Conservation (phyloP, 164 flowering plant species). For the Saururus chinensis region DNA sequence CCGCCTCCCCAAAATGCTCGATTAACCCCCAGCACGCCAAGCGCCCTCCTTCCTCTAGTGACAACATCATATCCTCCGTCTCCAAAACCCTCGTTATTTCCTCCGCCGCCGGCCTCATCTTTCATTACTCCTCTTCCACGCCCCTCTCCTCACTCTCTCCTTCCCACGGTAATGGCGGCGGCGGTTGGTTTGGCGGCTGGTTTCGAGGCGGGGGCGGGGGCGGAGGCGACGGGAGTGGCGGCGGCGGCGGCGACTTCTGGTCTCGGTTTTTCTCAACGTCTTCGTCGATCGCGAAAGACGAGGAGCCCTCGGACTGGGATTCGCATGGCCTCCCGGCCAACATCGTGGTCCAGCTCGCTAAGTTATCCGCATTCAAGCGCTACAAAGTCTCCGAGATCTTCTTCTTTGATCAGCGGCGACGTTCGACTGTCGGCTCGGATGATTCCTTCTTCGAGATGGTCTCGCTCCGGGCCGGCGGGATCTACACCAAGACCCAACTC, state of each 20-base stretch:
- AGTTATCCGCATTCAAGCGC: slow-evolving; percentile 74
- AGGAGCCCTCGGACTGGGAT: slow-evolving; percentile 55
- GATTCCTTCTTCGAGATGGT: slow-evolving; percentile 97
- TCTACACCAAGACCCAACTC: slow-evolving; percentile 58
- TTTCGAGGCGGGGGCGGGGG: slow-evolving; percentile 13
- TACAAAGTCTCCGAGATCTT: slow-evolving; percentile 71
- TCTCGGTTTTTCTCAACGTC: slow-evolving; percentile 25
- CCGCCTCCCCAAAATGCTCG: slow-evolving; percentile 13
- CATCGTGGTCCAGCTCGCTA: slow-evolving; percentile 54
- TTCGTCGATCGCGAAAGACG: slow-evolving; percentile 52
- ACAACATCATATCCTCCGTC: no score
- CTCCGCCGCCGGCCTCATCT: slow-evolving; percentile 6
- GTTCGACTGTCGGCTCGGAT: slow-evolving; percentile 47
- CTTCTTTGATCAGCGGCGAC: slow-evolving; percentile 45
- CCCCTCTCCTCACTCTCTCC: slow-evolving; percentile 11
- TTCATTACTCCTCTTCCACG: slow-evolving; percentile 15
- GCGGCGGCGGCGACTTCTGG: slow-evolving; percentile 44
- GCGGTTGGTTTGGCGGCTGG: slow-evolving; percentile 12
- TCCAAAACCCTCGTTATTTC: slow-evolving; percentile 28
- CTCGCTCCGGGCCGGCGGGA: slow-evolving; percentile 61
- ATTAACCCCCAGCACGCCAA: slow-evolving; percentile 5
- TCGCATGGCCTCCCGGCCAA: slow-evolving; percentile 81
- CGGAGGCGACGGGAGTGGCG: slow-evolving; percentile 21
- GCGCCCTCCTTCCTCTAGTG: not conserved
- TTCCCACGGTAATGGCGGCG: slow-evolving; percentile 9